Conservation (phyloP, 192 early-diverging fungal genomes). For the Coemansia sp. region DNA sequence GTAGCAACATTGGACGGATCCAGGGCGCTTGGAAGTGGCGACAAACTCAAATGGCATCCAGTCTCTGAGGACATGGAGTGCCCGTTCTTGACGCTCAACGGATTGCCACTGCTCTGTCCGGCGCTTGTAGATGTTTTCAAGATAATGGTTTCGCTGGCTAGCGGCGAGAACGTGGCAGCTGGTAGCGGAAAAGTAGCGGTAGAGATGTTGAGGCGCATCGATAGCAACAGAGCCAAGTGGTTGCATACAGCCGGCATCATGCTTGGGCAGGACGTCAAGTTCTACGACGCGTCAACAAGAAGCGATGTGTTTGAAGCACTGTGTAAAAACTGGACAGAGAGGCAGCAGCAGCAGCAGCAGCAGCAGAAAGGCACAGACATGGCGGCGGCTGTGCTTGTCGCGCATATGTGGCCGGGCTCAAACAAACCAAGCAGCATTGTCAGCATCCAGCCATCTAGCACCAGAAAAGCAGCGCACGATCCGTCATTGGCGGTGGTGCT, state of each 20-base stretch:
- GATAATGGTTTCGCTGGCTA: background rate
- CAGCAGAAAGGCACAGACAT: background rate
- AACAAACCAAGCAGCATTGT: background rate
- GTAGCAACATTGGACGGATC: slow-evolving; percentile 3
- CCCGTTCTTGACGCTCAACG: slow-evolving; percentile 8
- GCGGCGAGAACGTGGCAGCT: background rate
- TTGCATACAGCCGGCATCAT: slow-evolving; percentile 12
- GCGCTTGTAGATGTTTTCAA: slow-evolving; percentile 7
- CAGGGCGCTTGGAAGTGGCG: slow-evolving; percentile 3
- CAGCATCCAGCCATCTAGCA: background rate
- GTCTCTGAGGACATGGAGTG: background rate
- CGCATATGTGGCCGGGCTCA: background rate
- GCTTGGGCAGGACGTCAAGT: slow-evolving; percentile 11
- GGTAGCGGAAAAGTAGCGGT: background rate
- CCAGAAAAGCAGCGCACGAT: background rate
- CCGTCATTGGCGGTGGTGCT: slow-evolving; percentile 5
- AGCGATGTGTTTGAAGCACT: background rate
- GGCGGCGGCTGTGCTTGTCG: background rate
- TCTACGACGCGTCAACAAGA: background rate
- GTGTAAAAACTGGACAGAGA: background rate
- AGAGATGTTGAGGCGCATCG: slow-evolving; percentile 6
- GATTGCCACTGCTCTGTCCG: slow-evolving; percentile 11
- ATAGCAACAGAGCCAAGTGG: slow-evolving; percentile 22
- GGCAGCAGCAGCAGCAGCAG: no score
- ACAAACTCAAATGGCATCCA: background rate